phyloP scores from a whole-genome alignment of 1,284 basidiomycete genomes.

The Termitomyces sp. region DNA sequence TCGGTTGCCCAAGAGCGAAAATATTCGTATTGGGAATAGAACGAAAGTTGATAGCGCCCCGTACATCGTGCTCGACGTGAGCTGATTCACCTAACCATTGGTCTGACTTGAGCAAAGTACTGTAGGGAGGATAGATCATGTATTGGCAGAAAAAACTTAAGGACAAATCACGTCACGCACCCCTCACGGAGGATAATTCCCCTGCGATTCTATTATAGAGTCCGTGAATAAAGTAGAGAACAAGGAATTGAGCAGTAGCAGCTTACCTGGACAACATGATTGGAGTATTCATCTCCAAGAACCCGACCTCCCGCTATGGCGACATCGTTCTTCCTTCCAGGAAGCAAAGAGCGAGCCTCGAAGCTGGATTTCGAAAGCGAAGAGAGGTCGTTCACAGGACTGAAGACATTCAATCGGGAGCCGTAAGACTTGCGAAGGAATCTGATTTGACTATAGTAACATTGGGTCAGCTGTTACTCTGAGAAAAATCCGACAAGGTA shows the following conservation, averaged over 20 bases:
- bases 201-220: constrained; percentile 63
- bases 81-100: constrained; percentile 79
- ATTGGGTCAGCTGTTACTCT: background rate
- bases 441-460: constrained; percentile 66
- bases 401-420: constrained; percentile 80
- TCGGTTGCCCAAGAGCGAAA: constrained; percentile 92
- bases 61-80: constrained; percentile 62
- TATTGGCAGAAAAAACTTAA: constrained; percentile 1
- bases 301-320: constrained; percentile 81
- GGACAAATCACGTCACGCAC: constrained; percentile 34
- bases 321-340: constrained; percentile 69
- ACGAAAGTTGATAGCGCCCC: constrained; percentile 94
- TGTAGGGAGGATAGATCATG: constrained; percentile 25
- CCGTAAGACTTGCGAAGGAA: constrained; percentile 78
- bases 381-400: constrained; percentile 85
- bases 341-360: constrained; percentile 48
- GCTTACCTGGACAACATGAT: constrained; percentile 80
- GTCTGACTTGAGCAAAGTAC: constrained; percentile 87
- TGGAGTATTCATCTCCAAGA: constrained; percentile 90
- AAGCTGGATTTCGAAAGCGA: constrained; percentile 64
- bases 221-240: background rate
- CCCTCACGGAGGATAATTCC: constrained; percentile 90
- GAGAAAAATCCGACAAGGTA: constrained; percentile 4
- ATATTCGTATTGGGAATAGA: constrained; percentile 81
- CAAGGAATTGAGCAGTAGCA: constrained; percentile 11